These are phyloP conservation scores for Suhomyces pyralidae DNA, from an alignment of 805 yeast species.

Conservation along the genomic window DNA sequence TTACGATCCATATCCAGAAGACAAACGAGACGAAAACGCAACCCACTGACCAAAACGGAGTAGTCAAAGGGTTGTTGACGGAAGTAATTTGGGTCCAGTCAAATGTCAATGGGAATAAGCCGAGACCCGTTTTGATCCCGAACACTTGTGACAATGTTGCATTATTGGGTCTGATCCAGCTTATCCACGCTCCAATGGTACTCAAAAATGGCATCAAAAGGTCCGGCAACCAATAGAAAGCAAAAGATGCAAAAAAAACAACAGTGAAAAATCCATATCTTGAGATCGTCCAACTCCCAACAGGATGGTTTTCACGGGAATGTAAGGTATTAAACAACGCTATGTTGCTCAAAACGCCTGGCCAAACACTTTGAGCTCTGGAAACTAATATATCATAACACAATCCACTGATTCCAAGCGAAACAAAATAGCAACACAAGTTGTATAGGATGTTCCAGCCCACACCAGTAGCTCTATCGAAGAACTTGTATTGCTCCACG, in stretches of 20 bases:
- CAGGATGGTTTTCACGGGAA: background rate
- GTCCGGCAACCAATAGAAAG: slow-evolving; percentile 27
- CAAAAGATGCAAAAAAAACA: slow-evolving; percentile 15
- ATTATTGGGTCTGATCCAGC: slow-evolving; percentile 27
- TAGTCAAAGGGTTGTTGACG: slow-evolving; percentile 15
- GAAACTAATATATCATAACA: slow-evolving; percentile 27
- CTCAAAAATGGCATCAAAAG: slow-evolving; percentile 23
- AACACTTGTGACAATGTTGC: slow-evolving; percentile 20
- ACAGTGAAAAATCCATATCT: slow-evolving; percentile 15
- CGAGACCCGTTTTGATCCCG: slow-evolving; percentile 25
- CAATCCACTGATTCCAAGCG: slow-evolving; percentile 25
- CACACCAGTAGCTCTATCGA: slow-evolving; percentile 11
- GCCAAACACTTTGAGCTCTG: slow-evolving; percentile 50
- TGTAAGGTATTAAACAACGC: slow-evolving; percentile 14
- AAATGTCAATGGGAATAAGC: slow-evolving; percentile 25
- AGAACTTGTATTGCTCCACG: slow-evolving; percentile 16
- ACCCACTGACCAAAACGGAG: slow-evolving; percentile 12
- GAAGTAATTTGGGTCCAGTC: slow-evolving; percentile 25
- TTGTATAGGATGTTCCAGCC: slow-evolving; percentile 23
- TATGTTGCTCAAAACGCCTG: slow-evolving; percentile 23
- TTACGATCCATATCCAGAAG: background rate
- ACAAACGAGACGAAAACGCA: background rate
- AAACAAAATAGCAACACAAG: slow-evolving; percentile 10
- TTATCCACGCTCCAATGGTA: slow-evolving; percentile 24
- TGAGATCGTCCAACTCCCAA: slow-evolving; percentile 14